Base-by-base conservation (phyloP, 495 filamentous ascomycete genomes). In the Penicillium cinerascens region DNA sequence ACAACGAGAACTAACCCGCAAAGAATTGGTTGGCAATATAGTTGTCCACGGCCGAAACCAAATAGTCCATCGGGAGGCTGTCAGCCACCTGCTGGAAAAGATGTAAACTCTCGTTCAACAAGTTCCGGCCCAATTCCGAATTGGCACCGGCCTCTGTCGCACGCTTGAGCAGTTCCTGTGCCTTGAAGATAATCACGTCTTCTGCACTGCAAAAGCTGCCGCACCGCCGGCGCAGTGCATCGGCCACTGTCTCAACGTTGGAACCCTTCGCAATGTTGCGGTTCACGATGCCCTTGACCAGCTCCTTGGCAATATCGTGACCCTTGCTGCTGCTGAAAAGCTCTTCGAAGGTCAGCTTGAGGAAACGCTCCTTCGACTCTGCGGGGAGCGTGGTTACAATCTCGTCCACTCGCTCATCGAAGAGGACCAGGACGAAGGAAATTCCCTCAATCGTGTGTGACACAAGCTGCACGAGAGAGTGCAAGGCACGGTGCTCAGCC, bases 281-380 rank as follows among this genome's bases (percentile, higher is more conserved):
- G 70, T 97, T 97, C 48, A 99, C 93, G 56, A 99, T 97, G 1
- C 92, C 92, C 68, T 97, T 97, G 36, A 99, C 95, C 2, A 99
- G 76, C 51, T 96, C 86, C 71, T 96, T 96, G 18, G 92, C 95
- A n/a, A 97, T 81, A 20, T 95, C 88, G 51, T 91, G 89, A 9
- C 95, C 93, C 35, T 79, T 77, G 26, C 72, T 67, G 23, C 86
- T 83, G 16, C 88, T 87, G 68, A 97, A 97, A 1, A 99, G 82
- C 26, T 80, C 77, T 64, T 95, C 88, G 60, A 87, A 99, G 0
- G 90, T 96, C 27, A 96, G 78, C 45, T 85, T 77, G 40, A 82
- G 76, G 50, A 93, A 84, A 51, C 82, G 79, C 53, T 85, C 77
- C 52, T 84, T 84, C 1, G 83, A 78, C 0, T 78, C 70, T 3